Evolutionary conservation across 805 yeast species (phyloP).

Genomic region (Priceomyces medius): DNA sequence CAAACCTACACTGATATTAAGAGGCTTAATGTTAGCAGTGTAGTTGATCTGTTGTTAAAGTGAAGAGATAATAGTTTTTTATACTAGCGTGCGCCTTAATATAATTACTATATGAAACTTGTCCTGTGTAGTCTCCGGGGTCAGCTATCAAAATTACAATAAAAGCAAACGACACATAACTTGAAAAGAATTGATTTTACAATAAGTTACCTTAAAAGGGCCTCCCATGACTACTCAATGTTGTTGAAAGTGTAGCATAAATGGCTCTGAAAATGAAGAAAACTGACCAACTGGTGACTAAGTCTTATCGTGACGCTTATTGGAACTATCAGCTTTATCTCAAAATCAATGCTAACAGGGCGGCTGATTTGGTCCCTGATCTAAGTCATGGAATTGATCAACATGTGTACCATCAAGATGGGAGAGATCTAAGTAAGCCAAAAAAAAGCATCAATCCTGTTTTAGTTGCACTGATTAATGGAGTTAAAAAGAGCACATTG

Average conservation of each 20-base stretch:
- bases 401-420: neutral
- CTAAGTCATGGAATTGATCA: neutral
- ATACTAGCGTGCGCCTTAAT: no score
- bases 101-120: no score
- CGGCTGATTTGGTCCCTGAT: slow-evolving; percentile 35
- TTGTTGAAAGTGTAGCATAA: neutral
- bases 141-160: no score
- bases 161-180: no score
- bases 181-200: no score
- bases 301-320: neutral
- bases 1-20: slow-evolving; percentile 94
- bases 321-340: slow-evolving; percentile 19
- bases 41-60: slow-evolving; percentile 79
- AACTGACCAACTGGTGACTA: neutral
- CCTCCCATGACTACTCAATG: no score
- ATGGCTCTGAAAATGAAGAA: slow-evolving; percentile 1
- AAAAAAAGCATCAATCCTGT: slow-evolving; percentile 33
- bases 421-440: slow-evolving; percentile 1
- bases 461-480: slow-evolving; percentile 35
- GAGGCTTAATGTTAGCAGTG: slow-evolving; percentile 87
- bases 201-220: no score
- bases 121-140: no score
- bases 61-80: slow-evolving; percentile 20
- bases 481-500: slow-evolving; percentile 25
- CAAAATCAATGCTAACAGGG: slow-evolving; percentile 36